A percentile compares a stretch with the other conserved stretches of the same genome.
Evolutionary conservation across 345 rosid species (phyloP).

Genomic region (Nephelium lappaceum): DNA sequence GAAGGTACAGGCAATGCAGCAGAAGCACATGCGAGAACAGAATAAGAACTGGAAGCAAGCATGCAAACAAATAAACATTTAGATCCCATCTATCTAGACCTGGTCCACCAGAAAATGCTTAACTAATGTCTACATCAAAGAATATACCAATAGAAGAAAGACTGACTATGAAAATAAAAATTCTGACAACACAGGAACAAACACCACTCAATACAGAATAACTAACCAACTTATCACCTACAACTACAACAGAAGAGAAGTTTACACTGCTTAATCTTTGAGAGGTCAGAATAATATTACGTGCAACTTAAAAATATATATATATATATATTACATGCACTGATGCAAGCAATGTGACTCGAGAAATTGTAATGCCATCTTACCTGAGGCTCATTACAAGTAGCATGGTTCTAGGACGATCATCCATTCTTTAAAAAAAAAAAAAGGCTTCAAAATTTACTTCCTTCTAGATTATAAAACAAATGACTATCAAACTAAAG

Average conservation of each 20-base stretch:
- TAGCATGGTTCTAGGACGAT: too few species aligned
- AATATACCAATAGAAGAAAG: background rate
- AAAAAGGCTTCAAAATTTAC: too few species aligned
- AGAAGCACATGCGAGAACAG: background rate
- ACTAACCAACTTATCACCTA: background rate
- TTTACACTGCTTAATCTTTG: too few species aligned
- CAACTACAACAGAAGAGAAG: too few species aligned
- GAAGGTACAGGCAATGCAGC: background rate
- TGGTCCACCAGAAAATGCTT: background rate
- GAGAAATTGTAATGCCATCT: too few species aligned
- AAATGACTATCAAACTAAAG: too few species aligned
- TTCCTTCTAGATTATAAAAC: too few species aligned
- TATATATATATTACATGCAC: too few species aligned
- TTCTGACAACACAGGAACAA: background rate
- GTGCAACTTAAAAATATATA: too few species aligned
- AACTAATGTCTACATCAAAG: background rate
- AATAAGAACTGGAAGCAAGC: background rate
- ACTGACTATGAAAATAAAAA: background rate
- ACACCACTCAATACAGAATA: background rate
- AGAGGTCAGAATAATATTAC: background rate
- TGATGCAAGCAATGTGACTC: too few species aligned
- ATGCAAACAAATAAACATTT: background rate
- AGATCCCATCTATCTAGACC: background rate
- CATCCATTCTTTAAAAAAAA: too few species aligned
- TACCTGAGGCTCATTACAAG: too few species aligned